A percentile compares a stretch with the other conserved stretches of the same genome.
Conservation (phyloP, 2,329 filamentous ascomycete species). For the Knoxdaviesia proteae region DNA sequence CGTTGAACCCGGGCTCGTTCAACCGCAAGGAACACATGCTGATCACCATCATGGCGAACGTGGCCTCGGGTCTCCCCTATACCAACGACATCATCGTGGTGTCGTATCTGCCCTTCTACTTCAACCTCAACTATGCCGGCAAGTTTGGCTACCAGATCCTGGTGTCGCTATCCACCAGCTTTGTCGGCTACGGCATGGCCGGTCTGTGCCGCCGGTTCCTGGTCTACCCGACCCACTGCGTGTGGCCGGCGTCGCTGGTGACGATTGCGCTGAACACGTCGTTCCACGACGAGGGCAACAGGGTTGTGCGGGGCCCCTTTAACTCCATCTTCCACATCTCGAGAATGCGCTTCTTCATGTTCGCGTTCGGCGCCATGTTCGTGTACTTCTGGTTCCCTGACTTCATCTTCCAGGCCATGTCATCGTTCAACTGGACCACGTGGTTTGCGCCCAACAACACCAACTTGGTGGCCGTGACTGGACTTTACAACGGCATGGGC, state of each 20-base stretch:
- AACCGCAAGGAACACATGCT: slow-evolving; percentile 41
- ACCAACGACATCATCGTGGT: slow-evolving; percentile 35
- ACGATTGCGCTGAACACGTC: slow-evolving; percentile 32
- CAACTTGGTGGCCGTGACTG: slow-evolving; percentile 20
- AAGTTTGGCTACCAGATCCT: slow-evolving; percentile 33
- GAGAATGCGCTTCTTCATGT: slow-evolving; percentile 28
- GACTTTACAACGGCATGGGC: slow-evolving; percentile 22
- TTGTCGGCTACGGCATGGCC: slow-evolving; percentile 39
- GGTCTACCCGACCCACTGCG: slow-evolving; percentile 31
- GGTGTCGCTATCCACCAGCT: slow-evolving; percentile 32
- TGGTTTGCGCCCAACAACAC: slow-evolving; percentile 30
- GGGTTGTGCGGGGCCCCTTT: slow-evolving; percentile 19
- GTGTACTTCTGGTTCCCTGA: slow-evolving; percentile 38
- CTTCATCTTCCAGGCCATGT: slow-evolving; percentile 29
- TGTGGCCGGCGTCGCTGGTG: slow-evolving; percentile 35
- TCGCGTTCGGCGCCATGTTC: slow-evolving; percentile 30
- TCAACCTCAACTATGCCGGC: slow-evolving; percentile 30
- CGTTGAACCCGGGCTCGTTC: slow-evolving; percentile 34
- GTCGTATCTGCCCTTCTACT: slow-evolving; percentile 29
- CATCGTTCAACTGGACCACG: slow-evolving; percentile 33
- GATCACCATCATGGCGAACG: slow-evolving; percentile 41
- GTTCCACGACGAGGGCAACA: slow-evolving; percentile 22
- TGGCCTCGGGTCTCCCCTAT: slow-evolving; percentile 29
- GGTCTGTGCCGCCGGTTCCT: slow-evolving; percentile 31
- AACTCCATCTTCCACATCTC: slow-evolving; percentile 23